phyloP scores from a whole-genome alignment of 257 asterid genomes.

The Gardenia jasminoides region DNA sequence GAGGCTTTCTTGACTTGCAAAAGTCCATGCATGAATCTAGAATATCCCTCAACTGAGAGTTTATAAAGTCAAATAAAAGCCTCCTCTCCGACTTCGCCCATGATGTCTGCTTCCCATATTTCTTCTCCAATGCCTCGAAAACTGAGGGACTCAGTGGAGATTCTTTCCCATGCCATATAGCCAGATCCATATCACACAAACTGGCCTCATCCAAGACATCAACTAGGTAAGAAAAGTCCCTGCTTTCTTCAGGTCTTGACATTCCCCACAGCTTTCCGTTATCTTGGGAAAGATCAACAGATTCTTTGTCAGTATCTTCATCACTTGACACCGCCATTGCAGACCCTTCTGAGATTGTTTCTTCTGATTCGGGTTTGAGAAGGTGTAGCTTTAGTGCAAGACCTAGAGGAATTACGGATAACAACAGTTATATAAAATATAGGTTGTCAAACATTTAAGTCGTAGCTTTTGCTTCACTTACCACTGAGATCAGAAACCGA shows the following conservation, averaged over 20 bases:
- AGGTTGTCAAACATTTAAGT: neutral
- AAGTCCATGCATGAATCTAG: conserved; percentile 21
- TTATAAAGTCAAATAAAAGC: conserved; percentile 66
- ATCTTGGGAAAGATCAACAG: conserved; percentile 23
- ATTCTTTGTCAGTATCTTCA: conserved; percentile 38
- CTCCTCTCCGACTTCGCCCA: conserved; percentile 60
- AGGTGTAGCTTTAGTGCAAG: conserved; percentile 44
- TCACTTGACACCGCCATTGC: conserved; percentile 58
- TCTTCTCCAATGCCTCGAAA: conserved; percentile 60
- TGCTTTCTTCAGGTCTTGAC: conserved; percentile 45
- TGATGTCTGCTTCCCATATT: conserved; percentile 59
- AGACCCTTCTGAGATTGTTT: conserved; percentile 60
- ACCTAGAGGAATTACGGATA: conserved; percentile 33
- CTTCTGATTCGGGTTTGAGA: conserved; percentile 45
- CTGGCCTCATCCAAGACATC: conserved; percentile 73
- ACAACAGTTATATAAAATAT: conserved; percentile 5
- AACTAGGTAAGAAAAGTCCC: conserved; percentile 63
- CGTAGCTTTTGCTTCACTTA: conserved; percentile 18
- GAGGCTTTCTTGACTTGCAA: conserved; percentile 10
- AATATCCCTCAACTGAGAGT: conserved; percentile 45
- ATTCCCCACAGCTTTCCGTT: conserved; percentile 34
- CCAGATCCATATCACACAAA: conserved; percentile 31
- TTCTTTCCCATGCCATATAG: conserved; percentile 44
- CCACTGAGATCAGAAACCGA: conserved; percentile 30
- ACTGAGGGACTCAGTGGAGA: conserved; percentile 48